These are phyloP conservation scores for Botrytis elliptica DNA, from an alignment of 2,329 filamentous ascomycete species.

Conservation along the genomic window DNA sequence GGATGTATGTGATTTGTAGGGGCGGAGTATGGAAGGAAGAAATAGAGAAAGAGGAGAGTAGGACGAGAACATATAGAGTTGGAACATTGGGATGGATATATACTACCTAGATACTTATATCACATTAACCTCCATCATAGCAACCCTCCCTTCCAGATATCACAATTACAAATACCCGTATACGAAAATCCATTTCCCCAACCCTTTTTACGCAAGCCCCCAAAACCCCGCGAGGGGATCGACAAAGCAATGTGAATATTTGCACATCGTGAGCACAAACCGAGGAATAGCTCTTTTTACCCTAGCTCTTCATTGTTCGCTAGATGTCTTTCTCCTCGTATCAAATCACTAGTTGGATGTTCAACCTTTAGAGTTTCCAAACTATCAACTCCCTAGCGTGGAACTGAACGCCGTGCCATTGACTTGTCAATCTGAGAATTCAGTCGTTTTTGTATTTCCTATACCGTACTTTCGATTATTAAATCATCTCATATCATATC, in stretches of 20 bases:
- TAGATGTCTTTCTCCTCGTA: not conserved
- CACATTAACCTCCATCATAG: not conserved
- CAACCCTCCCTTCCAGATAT: not conserved
- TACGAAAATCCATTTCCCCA: not conserved
- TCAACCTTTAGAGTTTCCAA: not conserved
- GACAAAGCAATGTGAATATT: not conserved
- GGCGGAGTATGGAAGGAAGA: not conserved
- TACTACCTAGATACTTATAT: not conserved
- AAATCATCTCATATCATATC: too few species aligned
- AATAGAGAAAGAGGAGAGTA: not conserved
- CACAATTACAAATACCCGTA: not conserved
- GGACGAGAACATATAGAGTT: not conserved
- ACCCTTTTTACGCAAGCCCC: not conserved
- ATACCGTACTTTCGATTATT: not conserved
- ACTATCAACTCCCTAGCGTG: not conserved
- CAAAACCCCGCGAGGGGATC: not conserved
- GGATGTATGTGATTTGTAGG: not conserved
- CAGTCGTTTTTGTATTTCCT: not conserved
- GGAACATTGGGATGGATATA: not conserved
- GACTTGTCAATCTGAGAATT: not conserved
- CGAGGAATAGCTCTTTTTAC: not conserved
- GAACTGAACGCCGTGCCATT: not conserved
- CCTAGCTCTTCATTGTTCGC: not conserved
- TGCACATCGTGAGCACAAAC: not conserved
- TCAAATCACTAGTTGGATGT: not conserved